These are phyloP conservation scores for Apiotrichum domesticum DNA, from an alignment of 1,284 basidiomycete species.

Conservation along the genomic window DNA sequence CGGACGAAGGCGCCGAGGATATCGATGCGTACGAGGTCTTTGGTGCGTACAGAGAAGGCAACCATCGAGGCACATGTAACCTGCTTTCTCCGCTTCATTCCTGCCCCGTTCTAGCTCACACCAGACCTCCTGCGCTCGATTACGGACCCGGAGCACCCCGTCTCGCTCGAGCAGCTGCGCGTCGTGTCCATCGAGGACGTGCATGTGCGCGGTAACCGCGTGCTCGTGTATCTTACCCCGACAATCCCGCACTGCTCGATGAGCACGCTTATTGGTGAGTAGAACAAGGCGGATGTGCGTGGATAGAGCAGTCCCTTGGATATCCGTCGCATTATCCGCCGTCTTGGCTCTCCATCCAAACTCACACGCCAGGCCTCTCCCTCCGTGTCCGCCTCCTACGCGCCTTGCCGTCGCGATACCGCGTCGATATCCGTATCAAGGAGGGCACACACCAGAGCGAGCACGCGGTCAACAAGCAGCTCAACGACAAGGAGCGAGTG, in stretches of 20 bases:
- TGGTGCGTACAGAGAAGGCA: conserved; percentile 41
- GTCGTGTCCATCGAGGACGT: conserved; percentile 91
- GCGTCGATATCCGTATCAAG: conserved; percentile 89
- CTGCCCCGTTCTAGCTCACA: too few relatives aligned
- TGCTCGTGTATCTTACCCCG: conserved; percentile 87
- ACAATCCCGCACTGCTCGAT: conserved; percentile 98
- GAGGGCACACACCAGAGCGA: conserved; percentile 95
- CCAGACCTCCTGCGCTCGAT: conserved; percentile 89
- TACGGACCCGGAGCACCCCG: conserved; percentile 92
- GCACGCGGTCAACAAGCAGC: conserved; percentile 91
- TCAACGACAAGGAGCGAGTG: conserved; percentile 98
- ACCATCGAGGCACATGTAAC: not conserved
- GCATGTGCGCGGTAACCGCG: conserved; percentile 61
- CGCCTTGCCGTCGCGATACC: conserved; percentile 84
- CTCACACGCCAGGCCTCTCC: conserved; percentile 55
- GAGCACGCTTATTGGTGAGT: conserved; percentile 78
- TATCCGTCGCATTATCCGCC: too few relatives aligned
- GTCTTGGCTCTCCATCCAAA: conserved; percentile 31
- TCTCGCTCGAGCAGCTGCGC: conserved; percentile 90
- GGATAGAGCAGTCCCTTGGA: too few relatives aligned
- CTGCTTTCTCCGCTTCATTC: too few relatives aligned
- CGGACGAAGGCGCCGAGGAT: conserved; percentile 50
- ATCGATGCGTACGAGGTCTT: conserved; percentile 56
- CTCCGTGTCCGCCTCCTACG: conserved; percentile 86
- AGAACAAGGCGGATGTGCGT: too few relatives aligned